Conservation (phyloP, 2,329 filamentous ascomycete species). For the Pseudopithomyces maydicus region DNA sequence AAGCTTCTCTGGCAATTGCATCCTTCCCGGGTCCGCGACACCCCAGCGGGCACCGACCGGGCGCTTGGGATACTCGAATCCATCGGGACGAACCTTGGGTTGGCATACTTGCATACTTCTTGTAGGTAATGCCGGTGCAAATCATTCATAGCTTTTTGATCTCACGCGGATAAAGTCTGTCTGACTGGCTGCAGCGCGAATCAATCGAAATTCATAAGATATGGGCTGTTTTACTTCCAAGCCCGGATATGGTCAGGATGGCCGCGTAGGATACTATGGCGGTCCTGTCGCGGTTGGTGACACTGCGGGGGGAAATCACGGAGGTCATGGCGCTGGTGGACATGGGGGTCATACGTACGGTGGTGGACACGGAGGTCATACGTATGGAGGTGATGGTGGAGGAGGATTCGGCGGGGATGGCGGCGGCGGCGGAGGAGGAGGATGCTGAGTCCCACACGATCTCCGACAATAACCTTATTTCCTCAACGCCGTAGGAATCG, state of each 20-base stretch:
- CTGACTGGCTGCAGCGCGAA: not conserved
- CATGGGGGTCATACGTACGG: not conserved
- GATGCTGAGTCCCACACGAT: not conserved
- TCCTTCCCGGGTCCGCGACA: too few species aligned
- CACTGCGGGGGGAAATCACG: slow-evolving; percentile 1
- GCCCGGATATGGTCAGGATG: not conserved
- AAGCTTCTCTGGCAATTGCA: too few species aligned
- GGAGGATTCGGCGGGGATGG: slow-evolving; percentile 13
- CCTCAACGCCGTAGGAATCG: too few species aligned
- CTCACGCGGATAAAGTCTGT: not conserved
- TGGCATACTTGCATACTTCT: too few species aligned
- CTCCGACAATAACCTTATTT: too few species aligned
- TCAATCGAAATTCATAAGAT: not conserved
- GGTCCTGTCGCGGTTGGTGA: not conserved
- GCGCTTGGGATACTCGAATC: too few species aligned
- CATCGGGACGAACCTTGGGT: too few species aligned
- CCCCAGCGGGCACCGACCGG: too few species aligned
- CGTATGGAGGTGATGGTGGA: slow-evolving; percentile 13
- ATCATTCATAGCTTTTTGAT: too few species aligned
- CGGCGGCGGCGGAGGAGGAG: slow-evolving; percentile 12
- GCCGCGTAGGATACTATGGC: not conserved
- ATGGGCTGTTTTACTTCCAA: slow-evolving; percentile 13
- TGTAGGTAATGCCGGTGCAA: too few species aligned
- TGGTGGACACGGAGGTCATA: slow-evolving; percentile 4
- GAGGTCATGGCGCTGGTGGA: not conserved